These are phyloP conservation scores for Poronia punctata DNA, from an alignment of 495 filamentous ascomycete genomes.

Conservation along the genomic window DNA sequence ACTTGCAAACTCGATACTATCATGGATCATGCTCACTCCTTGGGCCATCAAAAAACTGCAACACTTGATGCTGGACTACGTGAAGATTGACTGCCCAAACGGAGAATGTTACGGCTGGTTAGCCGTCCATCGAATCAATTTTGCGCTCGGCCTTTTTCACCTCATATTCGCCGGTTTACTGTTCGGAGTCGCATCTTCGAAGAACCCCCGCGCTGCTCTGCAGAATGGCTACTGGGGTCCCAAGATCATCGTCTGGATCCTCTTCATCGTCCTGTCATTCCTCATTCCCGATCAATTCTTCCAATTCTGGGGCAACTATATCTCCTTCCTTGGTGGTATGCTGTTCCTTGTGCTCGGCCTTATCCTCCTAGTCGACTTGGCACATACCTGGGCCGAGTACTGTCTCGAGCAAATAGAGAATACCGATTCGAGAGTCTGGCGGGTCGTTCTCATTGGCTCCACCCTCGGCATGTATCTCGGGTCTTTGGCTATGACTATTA, in stretches of 20 bases:
- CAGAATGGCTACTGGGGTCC: constrained; percentile 94
- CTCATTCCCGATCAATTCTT: constrained; percentile 95
- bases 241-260: constrained; percentile 69
- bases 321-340: constrained; percentile 82
- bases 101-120: constrained; percentile 93
- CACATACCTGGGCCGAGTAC: constrained; percentile 96
- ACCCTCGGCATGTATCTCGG: constrained; percentile 91
- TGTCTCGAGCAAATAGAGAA: constrained; percentile 91
- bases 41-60: constrained; percentile 97
- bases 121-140: constrained; percentile 95
- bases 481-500: constrained; percentile 83
- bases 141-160: constrained; percentile 92
- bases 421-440: constrained; percentile 77
- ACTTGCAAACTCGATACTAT: constrained; percentile 88
- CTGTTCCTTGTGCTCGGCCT: constrained; percentile 90
- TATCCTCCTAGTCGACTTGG: constrained; percentile 88
- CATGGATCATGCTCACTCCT: constrained; percentile 98
- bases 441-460: constrained; percentile 78
- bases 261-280: constrained; percentile 82
- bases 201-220: constrained; percentile 76
- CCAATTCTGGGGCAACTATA: constrained; percentile 90
- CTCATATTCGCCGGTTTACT: constrained; percentile 74
- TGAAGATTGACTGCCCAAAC: constrained; percentile 83
- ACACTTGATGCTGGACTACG: constrained; percentile 85
- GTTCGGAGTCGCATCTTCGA: constrained; percentile 79